These are phyloP conservation scores for Kurtzmaniella fragi DNA, from an alignment of 805 yeast genomes.

Conservation along the genomic window DNA sequence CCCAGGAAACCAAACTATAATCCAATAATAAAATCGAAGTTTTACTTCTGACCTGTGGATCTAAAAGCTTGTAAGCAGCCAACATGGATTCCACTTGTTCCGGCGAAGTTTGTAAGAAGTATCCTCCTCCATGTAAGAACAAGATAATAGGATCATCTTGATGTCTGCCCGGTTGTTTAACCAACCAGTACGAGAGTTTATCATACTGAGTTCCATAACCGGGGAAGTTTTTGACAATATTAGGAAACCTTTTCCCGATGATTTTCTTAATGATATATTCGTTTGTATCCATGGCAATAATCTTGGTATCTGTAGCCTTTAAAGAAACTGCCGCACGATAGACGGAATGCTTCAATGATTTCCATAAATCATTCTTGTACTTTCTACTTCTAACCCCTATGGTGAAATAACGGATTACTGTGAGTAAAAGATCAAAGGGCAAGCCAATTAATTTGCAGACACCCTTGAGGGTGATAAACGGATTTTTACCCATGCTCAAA, in stretches of 20 bases:
- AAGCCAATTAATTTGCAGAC: constrained; percentile 1
- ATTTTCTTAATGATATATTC: constrained; percentile 1
- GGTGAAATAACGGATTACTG: not conserved
- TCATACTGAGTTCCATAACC: constrained; percentile 30
- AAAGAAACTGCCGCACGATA: not conserved
- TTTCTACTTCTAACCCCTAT: constrained; percentile 1
- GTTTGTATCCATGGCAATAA: not conserved
- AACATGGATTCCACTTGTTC: constrained; percentile 27
- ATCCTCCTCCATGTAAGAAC: constrained; percentile 39
- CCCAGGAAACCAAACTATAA: constrained; percentile 25
- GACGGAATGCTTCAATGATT: not conserved
- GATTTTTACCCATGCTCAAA: not conserved
- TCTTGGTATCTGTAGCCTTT: not conserved
- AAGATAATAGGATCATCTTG: constrained; percentile 26
- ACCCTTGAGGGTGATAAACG: not conserved
- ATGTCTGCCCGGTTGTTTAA: constrained; percentile 21
- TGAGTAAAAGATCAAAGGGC: not conserved
- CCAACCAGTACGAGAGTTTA: constrained; percentile 29
- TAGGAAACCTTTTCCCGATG: not conserved
- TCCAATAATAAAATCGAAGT: constrained; percentile 26
- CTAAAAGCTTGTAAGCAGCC: constrained; percentile 23
- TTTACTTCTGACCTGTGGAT: constrained; percentile 11
- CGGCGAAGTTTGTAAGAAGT: constrained; percentile 24
- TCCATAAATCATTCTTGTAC: constrained; percentile 1
- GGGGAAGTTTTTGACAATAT: constrained; percentile 11